A percentile compares a stretch with the other conserved stretches of the same genome.
phyloP scores from a whole-genome alignment of 176 grass and related monocot genomes.

The Coix lacrymajobi region DNA sequence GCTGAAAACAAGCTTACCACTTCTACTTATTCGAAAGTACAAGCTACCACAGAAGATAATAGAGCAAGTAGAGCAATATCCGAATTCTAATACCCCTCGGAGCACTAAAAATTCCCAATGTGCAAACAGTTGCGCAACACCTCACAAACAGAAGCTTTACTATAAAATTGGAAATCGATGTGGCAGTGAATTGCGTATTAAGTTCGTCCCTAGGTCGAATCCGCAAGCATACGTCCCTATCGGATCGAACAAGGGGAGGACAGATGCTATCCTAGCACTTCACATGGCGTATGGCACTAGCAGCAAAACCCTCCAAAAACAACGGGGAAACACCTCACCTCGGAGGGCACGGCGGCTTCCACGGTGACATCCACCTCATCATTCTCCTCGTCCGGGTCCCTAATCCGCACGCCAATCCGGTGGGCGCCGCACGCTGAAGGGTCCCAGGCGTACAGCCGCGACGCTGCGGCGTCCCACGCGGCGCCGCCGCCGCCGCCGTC shows the following conservation, averaged over 20 bases:
- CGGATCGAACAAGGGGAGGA: not conserved
- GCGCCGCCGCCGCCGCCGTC: slow-evolving; percentile 13
- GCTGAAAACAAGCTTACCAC: not conserved
- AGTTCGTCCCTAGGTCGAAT: not conserved
- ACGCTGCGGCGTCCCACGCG: slow-evolving; percentile 67
- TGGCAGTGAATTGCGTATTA: not conserved
- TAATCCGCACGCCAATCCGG: slow-evolving; percentile 61
- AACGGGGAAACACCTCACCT: slow-evolving; percentile 38
- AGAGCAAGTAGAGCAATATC: not conserved
- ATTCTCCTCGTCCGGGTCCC: slow-evolving; percentile 42
- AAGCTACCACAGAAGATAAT: not conserved
- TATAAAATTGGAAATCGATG: not conserved
- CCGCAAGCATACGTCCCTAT: not conserved
- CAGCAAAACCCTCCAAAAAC: not conserved
- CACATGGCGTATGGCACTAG: not conserved
- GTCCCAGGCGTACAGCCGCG: slow-evolving; percentile 78
- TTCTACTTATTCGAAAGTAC: not conserved
- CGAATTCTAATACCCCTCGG: not conserved
- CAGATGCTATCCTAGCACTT: not conserved
- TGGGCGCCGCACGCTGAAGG: slow-evolving; percentile 37
- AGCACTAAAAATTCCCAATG: not conserved
- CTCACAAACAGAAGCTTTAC: not conserved
- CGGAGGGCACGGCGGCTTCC: slow-evolving; percentile 75
- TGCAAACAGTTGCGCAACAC: not conserved
- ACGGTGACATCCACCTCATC: slow-evolving; percentile 38